A percentile compares a stretch with the other conserved stretches of the same genome.
These are phyloP conservation scores for Cryptococcus wingfieldii DNA, from an alignment of 1,284 basidiomycete species.

Conservation along the genomic window DNA sequence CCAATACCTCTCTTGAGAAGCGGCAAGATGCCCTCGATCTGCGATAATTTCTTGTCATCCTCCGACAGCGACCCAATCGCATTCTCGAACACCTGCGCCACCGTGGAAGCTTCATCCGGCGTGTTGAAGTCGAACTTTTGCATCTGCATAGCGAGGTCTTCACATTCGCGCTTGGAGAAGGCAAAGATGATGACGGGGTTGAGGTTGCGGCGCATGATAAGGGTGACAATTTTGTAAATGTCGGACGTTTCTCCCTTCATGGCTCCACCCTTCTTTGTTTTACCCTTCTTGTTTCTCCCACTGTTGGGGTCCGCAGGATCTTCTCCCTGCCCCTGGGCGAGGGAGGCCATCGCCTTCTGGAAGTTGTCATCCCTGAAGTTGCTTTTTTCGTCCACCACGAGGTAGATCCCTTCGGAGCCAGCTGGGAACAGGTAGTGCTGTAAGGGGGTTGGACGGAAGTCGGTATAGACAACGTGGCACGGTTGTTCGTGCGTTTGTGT, in stretches of 20 bases:
- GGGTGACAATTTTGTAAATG: conserved; percentile 96
- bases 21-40: conserved; percentile 90
- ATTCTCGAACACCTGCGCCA: conserved; percentile 87
- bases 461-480: conserved; percentile 98
- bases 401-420: conserved; percentile 92
- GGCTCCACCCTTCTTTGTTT: conserved; percentile 82
- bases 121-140: conserved; percentile 96
- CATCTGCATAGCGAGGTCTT: conserved; percentile 83
- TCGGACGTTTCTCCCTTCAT: conserved; percentile 76
- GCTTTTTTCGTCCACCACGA: conserved; percentile 96
- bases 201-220: conserved; percentile 98
- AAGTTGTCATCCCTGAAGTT: conserved; percentile 98
- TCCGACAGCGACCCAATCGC: conserved; percentile 85
- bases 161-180: conserved; percentile 97
- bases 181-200: conserved; percentile 99
- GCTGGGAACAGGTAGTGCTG: conserved; percentile 98
- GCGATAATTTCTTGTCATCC: conserved; percentile 86
- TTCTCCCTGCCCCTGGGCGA: conserved; percentile 80
- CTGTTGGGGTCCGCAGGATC: conserved; percentile 80
- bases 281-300: conserved; percentile 82
- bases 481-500: conserved; percentile 95
- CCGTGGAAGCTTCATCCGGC: conserved; percentile 85
- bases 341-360: conserved; percentile 92
- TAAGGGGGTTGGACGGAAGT: conserved; percentile 95
- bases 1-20: conserved; percentile 93